phyloP scores from a whole-genome alignment of 768 basidiomycete species.

The Chalciporus piperatus region DNA sequence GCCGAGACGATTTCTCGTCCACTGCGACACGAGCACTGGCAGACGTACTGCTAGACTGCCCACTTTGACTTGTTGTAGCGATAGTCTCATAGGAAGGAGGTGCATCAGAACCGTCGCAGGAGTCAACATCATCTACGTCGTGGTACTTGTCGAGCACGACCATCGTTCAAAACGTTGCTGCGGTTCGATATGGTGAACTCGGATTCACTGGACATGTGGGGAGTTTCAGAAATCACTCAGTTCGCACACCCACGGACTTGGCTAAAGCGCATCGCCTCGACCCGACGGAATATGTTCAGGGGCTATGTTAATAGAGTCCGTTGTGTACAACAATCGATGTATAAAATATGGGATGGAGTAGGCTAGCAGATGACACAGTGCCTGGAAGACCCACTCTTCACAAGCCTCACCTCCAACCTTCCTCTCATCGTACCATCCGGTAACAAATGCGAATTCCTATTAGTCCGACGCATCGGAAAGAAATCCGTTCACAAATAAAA shows the following conservation, averaged over 20 bases:
- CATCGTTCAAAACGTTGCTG: conserved; percentile 12
- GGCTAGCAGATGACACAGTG: conserved; percentile 14
- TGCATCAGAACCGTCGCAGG: background rate
- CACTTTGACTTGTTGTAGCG: background rate
- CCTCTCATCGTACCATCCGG: conserved; percentile 21
- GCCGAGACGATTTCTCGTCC: conserved; percentile 13
- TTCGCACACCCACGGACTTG: too few species aligned
- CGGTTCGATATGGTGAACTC: too few species aligned
- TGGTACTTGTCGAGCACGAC: conserved; percentile 20
- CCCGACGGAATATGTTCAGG: too few species aligned
- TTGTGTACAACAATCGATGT: too few species aligned
- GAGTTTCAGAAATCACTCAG: too few species aligned
- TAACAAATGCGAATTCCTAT: conserved; percentile 12
- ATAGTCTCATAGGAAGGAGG: conserved; percentile 28
- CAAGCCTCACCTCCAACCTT: conserved; percentile 13
- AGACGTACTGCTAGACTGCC: background rate
- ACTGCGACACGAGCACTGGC: background rate
- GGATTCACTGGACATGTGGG: too few species aligned
- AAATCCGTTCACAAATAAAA: background rate
- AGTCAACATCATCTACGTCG: conserved; percentile 8
- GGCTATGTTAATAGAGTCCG: too few species aligned
- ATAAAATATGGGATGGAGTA: background rate
- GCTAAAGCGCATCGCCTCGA: too few species aligned
- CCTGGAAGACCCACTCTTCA: conserved; percentile 7
- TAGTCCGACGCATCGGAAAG: background rate